A percentile compares a stretch with the other conserved stretches of the same genome.
Conservation (phyloP, 2,329 filamentous ascomycete species). For the Fusarium phyllophilum region DNA sequence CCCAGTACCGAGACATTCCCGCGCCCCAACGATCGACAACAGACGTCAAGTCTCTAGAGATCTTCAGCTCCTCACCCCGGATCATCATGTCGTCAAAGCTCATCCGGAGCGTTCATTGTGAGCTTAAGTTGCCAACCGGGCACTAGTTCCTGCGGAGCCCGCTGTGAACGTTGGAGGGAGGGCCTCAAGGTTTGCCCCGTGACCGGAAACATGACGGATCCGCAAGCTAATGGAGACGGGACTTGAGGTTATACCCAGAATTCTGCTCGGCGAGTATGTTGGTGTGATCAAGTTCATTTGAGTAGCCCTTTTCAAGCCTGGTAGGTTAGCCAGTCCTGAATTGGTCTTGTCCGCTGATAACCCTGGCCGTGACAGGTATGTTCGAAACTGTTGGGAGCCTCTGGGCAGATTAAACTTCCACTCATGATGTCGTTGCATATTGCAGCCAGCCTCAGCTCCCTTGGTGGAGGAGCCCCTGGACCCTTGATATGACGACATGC, state of each 20-base stretch:
- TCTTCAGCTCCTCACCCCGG: not conserved
- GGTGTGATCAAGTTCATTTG: not conserved
- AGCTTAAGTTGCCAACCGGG: not conserved
- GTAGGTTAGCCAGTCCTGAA: not conserved
- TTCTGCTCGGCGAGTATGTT: not conserved
- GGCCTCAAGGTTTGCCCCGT: not conserved
- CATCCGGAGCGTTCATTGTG: not conserved
- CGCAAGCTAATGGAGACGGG: not conserved
- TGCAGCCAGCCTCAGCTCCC: not conserved
- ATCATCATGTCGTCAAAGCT: slow-evolving; percentile 2
- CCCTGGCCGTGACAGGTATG: not conserved
- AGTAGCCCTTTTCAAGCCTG: not conserved
- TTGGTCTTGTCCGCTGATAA: not conserved
- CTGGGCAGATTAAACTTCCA: not conserved
- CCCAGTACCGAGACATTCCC: slow-evolving; percentile 9
- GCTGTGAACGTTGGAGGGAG: not conserved
- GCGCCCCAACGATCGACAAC: not conserved
- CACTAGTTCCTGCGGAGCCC: not conserved
- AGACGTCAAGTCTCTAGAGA: not conserved
- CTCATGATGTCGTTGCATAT: not conserved
- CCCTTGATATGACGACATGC: slow-evolving; percentile 11
- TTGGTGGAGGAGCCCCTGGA: not conserved
- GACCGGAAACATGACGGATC: slow-evolving; percentile 5
- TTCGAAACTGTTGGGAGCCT: not conserved
- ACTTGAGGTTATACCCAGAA: not conserved